Evolutionary conservation across 768 basidiomycete species (phyloP).

Genomic region (Rhodotorula taiwanensis): DNA sequence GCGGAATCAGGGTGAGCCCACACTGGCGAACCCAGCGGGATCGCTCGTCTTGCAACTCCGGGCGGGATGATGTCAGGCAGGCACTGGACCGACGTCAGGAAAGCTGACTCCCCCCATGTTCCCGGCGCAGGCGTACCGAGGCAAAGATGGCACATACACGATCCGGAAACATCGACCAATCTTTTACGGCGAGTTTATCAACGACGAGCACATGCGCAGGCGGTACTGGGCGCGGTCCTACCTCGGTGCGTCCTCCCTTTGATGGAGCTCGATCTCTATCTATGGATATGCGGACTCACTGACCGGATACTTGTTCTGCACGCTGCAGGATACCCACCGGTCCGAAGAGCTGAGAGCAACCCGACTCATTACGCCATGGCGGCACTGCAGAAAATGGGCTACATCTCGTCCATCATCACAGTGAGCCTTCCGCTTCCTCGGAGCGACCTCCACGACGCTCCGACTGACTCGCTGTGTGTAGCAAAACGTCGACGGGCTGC

Average conservation of each 20-base stretch:
- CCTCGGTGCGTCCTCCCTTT: constrained; percentile 20
- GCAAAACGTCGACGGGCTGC: constrained; percentile 84
- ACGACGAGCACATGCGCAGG: constrained; percentile 52
- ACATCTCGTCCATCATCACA: constrained; percentile 64
- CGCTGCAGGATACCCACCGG: constrained; percentile 51
- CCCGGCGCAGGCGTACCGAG: constrained; percentile 44
- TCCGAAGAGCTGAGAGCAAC: constrained; percentile 75
- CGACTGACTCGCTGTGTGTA: too few species aligned
- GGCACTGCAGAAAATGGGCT: constrained; percentile 64
- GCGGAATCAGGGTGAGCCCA: constrained; percentile 80
- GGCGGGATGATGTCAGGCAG: too few species aligned
- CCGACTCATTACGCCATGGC: constrained; percentile 81
- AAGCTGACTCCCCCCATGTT: not conserved
- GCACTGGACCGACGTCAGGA: too few species aligned
- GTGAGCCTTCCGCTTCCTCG: constrained; percentile 14
- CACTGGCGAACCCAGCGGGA: constrained; percentile 53
- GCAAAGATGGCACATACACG: constrained; percentile 52
- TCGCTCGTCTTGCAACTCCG: too few species aligned
- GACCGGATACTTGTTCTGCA: too few species aligned
- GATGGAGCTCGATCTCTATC: constrained; percentile 42
- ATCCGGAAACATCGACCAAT: constrained; percentile 37
- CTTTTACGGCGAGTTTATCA: constrained; percentile 28
- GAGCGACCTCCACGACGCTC: too few species aligned
- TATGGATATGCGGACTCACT: not conserved
- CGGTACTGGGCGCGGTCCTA: constrained; percentile 65